Evolutionary conservation across 2,329 filamentous ascomycete species (phyloP).

Genomic region (Cladophialophora immunda): DNA sequence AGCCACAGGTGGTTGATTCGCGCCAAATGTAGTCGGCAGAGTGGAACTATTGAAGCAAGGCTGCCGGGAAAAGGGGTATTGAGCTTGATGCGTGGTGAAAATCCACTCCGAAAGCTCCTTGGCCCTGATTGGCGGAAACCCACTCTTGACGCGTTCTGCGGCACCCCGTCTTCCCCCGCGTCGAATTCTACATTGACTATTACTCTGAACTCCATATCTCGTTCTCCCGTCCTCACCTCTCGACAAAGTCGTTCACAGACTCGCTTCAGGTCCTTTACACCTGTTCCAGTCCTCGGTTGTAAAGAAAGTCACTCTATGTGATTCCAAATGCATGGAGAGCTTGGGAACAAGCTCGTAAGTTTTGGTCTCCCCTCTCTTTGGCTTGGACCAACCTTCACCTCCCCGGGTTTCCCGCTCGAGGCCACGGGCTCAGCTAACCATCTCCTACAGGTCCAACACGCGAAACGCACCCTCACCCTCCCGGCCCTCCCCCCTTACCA

Average conservation of each 20-base stretch:
- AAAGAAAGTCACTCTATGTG: neutral
- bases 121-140: neutral
- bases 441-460: constrained; percentile 79
- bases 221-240: neutral
- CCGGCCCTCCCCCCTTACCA: constrained; percentile 89
- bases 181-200: neutral
- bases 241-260: neutral
- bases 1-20: too few species aligned
- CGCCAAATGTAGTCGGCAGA: too few species aligned
- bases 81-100: neutral
- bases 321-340: constrained; percentile 79
- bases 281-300: neutral
- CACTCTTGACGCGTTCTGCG: neutral
- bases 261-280: neutral
- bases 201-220: neutral
- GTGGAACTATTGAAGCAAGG: neutral
- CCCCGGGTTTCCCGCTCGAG: too few species aligned
- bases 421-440: too few species aligned
- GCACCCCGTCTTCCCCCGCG: neutral
- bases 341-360: constrained; percentile 82
- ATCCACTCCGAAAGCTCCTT: neutral
- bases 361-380: neutral
- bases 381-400: neutral
- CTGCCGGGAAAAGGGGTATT: neutral
- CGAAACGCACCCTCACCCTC: constrained; percentile 90